phyloP scores from a whole-genome alignment of 169 alveolate genomes.

The Eimeria tenella region DNA sequence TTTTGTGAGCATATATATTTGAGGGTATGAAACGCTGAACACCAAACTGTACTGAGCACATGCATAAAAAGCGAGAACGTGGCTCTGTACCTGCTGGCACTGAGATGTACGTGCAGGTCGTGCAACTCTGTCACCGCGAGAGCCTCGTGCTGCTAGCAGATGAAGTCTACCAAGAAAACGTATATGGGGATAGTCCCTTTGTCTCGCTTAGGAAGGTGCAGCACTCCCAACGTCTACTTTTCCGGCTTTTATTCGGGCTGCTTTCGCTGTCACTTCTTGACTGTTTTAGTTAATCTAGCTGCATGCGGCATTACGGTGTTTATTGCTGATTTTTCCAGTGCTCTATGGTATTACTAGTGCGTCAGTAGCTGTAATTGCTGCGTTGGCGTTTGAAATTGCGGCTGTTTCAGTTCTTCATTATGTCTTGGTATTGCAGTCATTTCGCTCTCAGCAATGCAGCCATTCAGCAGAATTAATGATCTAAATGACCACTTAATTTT shows the following conservation, averaged over 20 bases:
- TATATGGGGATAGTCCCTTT: conserved; percentile 86
- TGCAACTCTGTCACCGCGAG: conserved; percentile 86
- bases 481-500: no score
- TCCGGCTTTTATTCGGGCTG: background rate
- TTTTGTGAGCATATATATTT: no score
- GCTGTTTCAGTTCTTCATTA: background rate
- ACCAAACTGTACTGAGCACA: no score
- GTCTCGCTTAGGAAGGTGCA: conserved; percentile 86
- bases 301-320: background rate
- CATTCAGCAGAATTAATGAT: no score
- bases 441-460: no score
- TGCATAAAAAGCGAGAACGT: no score
- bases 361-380: no score
- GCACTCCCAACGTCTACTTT: background rate
- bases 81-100: no score
- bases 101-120: conserved; percentile 77
- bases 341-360: no score
- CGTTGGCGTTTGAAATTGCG: background rate
- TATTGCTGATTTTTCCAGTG: no score
- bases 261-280: no score
- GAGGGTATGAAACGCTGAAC: no score
- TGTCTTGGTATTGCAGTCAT: background rate
- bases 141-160: conserved; percentile 91
- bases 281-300: background rate
- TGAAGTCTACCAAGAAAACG: conserved; percentile 93